Percentiles rank a stretch among this genome's conserved stretches.
These are phyloP conservation scores for Vitis rotundifolia DNA, from an alignment of 164 flowering plant species.

Conservation along the genomic window DNA sequence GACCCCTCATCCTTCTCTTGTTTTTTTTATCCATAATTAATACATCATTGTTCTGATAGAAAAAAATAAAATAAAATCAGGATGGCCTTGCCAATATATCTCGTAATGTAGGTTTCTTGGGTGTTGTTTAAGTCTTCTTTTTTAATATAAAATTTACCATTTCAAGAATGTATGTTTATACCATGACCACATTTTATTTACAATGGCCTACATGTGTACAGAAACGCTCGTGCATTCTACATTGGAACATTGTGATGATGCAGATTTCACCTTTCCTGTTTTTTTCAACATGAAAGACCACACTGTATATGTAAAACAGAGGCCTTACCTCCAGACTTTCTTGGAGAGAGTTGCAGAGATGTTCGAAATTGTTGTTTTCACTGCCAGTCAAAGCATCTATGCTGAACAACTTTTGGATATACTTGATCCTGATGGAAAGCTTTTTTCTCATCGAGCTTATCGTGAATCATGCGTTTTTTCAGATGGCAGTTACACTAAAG, in stretches of 20 bases:
- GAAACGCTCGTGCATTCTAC: constrained; percentile 99
- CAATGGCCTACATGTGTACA: constrained; percentile 31
- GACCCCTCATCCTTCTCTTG: no score
- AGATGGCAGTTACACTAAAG: constrained; percentile 86
- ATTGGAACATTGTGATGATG: constrained; percentile 71
- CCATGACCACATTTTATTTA: no score
- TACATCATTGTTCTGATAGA: no score
- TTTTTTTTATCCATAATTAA: no score
- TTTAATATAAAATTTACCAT: no score
- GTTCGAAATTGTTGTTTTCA: constrained; percentile 88
- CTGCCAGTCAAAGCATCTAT: constrained; percentile 96
- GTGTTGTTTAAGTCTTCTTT: no score
- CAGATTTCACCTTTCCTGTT: constrained; percentile 87
- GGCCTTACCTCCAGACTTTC: constrained; percentile 79
- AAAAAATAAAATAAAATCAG: no score
- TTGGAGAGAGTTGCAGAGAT: constrained; percentile 84
- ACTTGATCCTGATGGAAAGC: constrained; percentile 76
- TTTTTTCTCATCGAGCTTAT: constrained; percentile 81
- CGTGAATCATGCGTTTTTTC: constrained; percentile 93
- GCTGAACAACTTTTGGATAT: constrained; percentile 83
- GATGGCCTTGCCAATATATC: no score
- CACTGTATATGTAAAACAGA: constrained; percentile 77
- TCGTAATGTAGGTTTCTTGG: no score
- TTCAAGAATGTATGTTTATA: no score
- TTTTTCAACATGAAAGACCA: constrained; percentile 88